Base-by-base conservation (phyloP, 176 grass and related monocot species). In the Triticum urartu region DNA sequence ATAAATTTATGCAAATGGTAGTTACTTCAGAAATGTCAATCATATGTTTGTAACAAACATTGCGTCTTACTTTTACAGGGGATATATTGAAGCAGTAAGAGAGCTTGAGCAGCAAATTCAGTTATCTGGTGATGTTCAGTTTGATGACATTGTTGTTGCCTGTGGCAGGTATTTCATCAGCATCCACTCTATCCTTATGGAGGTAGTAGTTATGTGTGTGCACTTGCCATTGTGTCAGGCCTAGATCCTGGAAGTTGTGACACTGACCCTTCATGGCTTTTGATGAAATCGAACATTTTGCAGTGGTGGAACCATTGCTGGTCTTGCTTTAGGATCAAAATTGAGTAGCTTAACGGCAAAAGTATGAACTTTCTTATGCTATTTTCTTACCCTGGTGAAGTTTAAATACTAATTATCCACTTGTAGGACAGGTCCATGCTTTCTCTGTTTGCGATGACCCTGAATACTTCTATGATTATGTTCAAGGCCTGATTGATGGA, bases 381-480 rank as follows among this genome's bases (percentile, higher is more conserved):
- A n/a, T 75, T 76, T 67, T 74, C 1, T 71, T 64, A 52, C 77
- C 11, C 42, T 73, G 17, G 11, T 88, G 40, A 88, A 89, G 7
- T 78, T 86, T 20, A 32, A 28, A 63, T 13, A 82, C 81, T 88
- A 86, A 90, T 80, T 15, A 63, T 80, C 68, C 10, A 38, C 71
- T 92, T 91, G 30, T 81, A 47, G 20, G 79, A 84, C 64, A 98
- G 96, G 93, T 98, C 79, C 93, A 91, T 94, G 96, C 96, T 26
- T 98, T 95, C 58, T 94, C 96, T 78, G 93, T 98, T 72, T 95
- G 93, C 85, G 93, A 98, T 82, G 93, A 98, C 79, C 93, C 96
- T 72, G 85, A 48, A 60, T 98, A 95, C 85, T 95, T 98, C 79
- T 92, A 98, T 72, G 88, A 92, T 75, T 98, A 80, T 72, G 86